Percentiles rank a stretch among this genome's conserved stretches.
Conservation (phyloP, 768 basidiomycete species). For the Termitomyces sp. region DNA sequence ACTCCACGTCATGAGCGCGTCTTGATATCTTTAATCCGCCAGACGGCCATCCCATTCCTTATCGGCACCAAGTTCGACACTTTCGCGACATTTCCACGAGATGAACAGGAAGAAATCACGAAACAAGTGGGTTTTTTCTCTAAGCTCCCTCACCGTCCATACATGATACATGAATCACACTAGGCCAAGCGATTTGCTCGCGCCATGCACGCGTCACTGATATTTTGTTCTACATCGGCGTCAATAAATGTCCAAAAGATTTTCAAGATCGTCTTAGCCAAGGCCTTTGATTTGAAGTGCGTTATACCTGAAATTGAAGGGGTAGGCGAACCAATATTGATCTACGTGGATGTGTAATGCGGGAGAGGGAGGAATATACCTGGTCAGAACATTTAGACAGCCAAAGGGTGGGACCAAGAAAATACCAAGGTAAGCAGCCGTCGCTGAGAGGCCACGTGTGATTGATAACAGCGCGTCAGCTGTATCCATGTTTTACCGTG, state of each 20-base stretch:
- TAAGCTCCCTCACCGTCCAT: neutral
- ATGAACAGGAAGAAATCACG: constrained; percentile 99
- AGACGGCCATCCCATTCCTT: constrained; percentile 98
- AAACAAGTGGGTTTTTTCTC: constrained; percentile 65
- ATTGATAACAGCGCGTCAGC: neutral
- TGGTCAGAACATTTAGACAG: constrained; percentile 7
- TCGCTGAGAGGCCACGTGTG: neutral
- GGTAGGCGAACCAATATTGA: constrained; percentile 91
- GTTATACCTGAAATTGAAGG: constrained; percentile 98
- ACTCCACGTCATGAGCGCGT: neutral
- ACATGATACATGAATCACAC: constrained; percentile 6
- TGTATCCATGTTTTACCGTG: constrained; percentile 2
- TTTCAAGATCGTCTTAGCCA: constrained; percentile 96
- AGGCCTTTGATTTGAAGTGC: constrained; percentile 98
- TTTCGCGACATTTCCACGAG: constrained; percentile 91
- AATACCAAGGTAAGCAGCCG: constrained; percentile 25
- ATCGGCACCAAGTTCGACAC: constrained; percentile 99
- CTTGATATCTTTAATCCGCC: constrained; percentile 3
- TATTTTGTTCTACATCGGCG: constrained; percentile 98
- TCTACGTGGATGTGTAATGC: constrained; percentile 82
- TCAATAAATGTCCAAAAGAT: constrained; percentile 99
- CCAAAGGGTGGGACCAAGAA: constrained; percentile 25
- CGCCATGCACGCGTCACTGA: constrained; percentile 99
- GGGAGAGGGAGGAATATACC: constrained; percentile 14
- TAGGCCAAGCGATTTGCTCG: constrained; percentile 97